Evolutionary conservation across 495 filamentous ascomycete species (phyloP).

Genomic region (Aspergillus baeticus): DNA sequence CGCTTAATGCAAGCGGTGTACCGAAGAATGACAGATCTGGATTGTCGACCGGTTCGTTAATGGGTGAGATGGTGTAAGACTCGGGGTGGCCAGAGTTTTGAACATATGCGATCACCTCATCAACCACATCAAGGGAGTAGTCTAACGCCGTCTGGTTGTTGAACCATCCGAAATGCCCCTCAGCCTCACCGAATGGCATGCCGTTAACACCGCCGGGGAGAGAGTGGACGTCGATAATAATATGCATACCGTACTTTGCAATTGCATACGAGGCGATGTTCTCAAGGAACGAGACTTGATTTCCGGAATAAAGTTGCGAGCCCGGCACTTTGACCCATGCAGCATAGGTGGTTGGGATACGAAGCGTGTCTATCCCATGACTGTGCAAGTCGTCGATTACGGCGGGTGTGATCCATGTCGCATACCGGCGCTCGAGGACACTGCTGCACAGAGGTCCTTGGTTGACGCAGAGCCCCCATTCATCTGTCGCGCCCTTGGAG

Average conservation of each 20-base stretch:
- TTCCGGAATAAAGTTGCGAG: conserved; percentile 29
- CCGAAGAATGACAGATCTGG: conserved; percentile 26
- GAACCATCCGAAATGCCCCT: conserved; percentile 30
- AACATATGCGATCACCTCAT: conserved; percentile 26
- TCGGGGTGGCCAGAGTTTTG: conserved; percentile 24
- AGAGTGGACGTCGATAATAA: conserved; percentile 32
- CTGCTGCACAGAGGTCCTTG: conserved; percentile 23
- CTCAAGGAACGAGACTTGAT: conserved; percentile 26
- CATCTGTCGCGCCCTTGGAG: conserved; percentile 25
- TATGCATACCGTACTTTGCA: conserved; percentile 28
- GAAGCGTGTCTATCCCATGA: conserved; percentile 24
- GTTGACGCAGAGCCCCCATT: conserved; percentile 31
- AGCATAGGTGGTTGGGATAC: conserved; percentile 31
- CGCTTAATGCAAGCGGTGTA: conserved; percentile 26
- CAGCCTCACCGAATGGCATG: conserved; percentile 30
- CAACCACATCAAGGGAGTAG: conserved; percentile 28
- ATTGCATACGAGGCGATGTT: conserved; percentile 30
- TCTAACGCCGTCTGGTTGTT: conserved; percentile 26
- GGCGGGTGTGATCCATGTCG: conserved; percentile 27
- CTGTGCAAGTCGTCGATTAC: conserved; percentile 29
- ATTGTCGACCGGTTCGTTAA: conserved; percentile 21
- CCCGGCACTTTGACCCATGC: conserved; percentile 30
- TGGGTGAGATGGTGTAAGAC: conserved; percentile 27
- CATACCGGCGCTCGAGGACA: conserved; percentile 30
- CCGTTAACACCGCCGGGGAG: conserved; percentile 32